Percentiles rank a stretch among this genome's conserved stretches.
Evolutionary conservation across 2,329 filamentous ascomycete genomes (phyloP).

Genomic region (Scortechinia acanthostroma): DNA sequence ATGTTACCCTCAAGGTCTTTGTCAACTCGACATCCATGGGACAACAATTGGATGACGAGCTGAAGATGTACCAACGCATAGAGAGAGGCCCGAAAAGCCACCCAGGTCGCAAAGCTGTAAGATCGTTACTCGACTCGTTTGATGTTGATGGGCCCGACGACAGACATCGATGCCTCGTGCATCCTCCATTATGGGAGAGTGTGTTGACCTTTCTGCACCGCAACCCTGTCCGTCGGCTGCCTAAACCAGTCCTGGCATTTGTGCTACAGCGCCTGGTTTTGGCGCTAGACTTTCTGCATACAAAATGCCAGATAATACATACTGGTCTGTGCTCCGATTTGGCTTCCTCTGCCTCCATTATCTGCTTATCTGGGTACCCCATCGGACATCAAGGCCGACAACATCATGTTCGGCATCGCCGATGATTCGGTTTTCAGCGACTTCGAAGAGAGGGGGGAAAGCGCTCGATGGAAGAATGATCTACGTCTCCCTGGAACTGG

Average conservation of each 20-base stretch:
- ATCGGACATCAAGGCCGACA: conserved; percentile 31
- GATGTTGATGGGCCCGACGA: background rate
- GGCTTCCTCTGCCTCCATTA: too few relatives aligned
- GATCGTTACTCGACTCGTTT: background rate
- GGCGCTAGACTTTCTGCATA: background rate
- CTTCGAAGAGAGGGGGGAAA: conserved; percentile 34
- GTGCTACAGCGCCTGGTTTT: background rate
- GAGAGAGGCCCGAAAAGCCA: background rate
- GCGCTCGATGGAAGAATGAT: conserved; percentile 26
- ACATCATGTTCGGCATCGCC: conserved; percentile 29
- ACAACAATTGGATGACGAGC: background rate
- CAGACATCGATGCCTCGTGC: background rate
- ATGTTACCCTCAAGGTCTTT: conserved; percentile 1
- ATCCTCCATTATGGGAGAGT: conserved; percentile 1
- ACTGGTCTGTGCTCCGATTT: too few relatives aligned
- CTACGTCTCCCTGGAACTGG: conserved; percentile 30
- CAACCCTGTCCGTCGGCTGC: background rate
- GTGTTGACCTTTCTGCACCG: background rate
- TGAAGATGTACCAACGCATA: background rate
- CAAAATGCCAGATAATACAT: background rate
- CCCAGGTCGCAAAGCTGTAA: background rate
- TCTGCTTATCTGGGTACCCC: background rate
- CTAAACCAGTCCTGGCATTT: background rate
- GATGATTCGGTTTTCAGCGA: conserved; percentile 22
- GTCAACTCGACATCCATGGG: background rate